A percentile compares a stretch with the other conserved stretches of the same genome.
These are phyloP conservation scores for Thoreauomyces humboldtii DNA, from an alignment of 192 early-diverging fungal genomes.

Conservation along the genomic window DNA sequence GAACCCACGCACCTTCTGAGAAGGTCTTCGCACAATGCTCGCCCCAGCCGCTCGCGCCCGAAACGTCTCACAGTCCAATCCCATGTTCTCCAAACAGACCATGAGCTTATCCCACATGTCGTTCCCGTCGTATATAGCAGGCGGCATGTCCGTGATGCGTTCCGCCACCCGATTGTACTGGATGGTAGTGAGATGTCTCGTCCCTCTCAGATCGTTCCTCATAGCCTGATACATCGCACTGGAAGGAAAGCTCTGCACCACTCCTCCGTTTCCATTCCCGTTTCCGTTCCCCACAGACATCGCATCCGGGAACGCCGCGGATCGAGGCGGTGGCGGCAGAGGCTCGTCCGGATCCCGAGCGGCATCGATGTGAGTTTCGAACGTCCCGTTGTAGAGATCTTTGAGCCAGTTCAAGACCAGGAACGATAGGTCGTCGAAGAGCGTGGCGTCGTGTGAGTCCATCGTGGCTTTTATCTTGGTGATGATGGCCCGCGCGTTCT, in stretches of 20 bases:
- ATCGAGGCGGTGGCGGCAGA: neutral
- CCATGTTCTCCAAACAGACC: constrained; percentile 34
- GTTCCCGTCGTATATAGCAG: constrained; percentile 22
- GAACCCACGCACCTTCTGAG: constrained; percentile 19
- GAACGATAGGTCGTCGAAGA: constrained; percentile 44
- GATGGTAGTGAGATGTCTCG: constrained; percentile 37
- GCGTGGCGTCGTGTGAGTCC: constrained; percentile 31
- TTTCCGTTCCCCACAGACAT: too few relatives aligned
- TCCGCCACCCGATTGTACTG: constrained; percentile 45
- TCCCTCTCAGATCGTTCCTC: constrained; percentile 44
- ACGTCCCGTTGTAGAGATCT: constrained; percentile 33
- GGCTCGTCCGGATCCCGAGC: constrained; percentile 4
- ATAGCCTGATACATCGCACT: constrained; percentile 46
- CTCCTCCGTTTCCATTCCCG: too few relatives aligned
- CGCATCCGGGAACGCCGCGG: neutral
- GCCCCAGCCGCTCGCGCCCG: constrained; percentile 18
- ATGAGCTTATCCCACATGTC: constrained; percentile 39
- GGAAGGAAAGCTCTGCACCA: constrained; percentile 19
- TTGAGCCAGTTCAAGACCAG: constrained; percentile 36
- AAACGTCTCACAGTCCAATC: constrained; percentile 40
- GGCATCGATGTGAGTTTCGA: constrained; percentile 10
- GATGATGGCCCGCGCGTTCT: constrained; percentile 23
- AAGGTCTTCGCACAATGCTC: constrained; percentile 10
- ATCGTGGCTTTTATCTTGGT: constrained; percentile 19
- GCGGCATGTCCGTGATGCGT: constrained; percentile 45